These are phyloP conservation scores for Pseudonitzschia multiseries DNA, from an alignment of 108 stramenopile genomes.

Conservation along the genomic window DNA sequence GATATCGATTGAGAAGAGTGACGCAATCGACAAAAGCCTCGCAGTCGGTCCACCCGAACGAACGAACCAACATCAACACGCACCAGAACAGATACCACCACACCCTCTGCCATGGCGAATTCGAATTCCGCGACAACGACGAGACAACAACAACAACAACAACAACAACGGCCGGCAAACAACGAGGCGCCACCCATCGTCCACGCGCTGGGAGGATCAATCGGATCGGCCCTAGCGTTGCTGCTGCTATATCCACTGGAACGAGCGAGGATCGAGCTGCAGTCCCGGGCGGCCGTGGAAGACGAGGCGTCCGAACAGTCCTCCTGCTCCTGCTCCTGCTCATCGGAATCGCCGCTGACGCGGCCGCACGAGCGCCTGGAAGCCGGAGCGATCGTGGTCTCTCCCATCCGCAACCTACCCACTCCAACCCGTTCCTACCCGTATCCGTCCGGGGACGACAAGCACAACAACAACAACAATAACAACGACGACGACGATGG, in stretches of 20 bases:
- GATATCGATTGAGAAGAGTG: no score
- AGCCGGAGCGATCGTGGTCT: neutral
- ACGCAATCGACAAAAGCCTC: no score
- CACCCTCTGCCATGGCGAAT: no score
- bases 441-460: no score
- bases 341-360: neutral
- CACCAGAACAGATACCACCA: no score
- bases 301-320: neutral
- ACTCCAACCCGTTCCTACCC: neutral
- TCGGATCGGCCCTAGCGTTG: conserved; percentile 72
- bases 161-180: no score
- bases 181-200: conserved; percentile 46
- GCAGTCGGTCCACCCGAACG: no score
- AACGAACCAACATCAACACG: no score
- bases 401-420: neutral
- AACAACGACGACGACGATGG: neutral
- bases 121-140: no score
- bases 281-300: conserved; percentile 29
- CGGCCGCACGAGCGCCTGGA: neutral
- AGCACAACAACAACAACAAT: neutral
- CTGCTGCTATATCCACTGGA: conserved; percentile 79
- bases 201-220: conserved; percentile 72
- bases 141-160: no score
- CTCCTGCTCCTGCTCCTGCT: neutral
- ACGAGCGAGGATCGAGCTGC: conserved; percentile 67